phyloP scores from a whole-genome alignment of 2,329 filamentous ascomycete genomes.

The Fusarium sp. region DNA sequence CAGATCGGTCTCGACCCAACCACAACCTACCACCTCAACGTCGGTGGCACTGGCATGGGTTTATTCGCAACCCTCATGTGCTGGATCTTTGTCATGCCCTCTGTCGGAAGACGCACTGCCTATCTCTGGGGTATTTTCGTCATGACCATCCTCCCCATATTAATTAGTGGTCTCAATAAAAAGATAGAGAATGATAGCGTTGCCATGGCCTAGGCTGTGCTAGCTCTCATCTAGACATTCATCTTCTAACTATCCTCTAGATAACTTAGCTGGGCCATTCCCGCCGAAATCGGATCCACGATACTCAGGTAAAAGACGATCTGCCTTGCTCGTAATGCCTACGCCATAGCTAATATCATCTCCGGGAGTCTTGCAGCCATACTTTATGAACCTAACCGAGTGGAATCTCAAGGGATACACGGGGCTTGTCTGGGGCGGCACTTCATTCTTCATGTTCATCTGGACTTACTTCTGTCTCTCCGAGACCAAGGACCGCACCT shows the following conservation, averaged over 20 bases:
- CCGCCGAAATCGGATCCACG: constrained; percentile 49
- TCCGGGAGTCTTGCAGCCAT: constrained; percentile 47
- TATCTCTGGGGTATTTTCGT: constrained; percentile 59
- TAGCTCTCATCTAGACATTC: constrained; percentile 51
- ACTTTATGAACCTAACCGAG: constrained; percentile 54
- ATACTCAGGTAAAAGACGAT: constrained; percentile 49
- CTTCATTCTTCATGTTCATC: constrained; percentile 40
- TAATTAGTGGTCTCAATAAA: constrained; percentile 57
- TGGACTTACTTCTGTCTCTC: constrained; percentile 62
- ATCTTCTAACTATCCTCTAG: constrained; percentile 53
- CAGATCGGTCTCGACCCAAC: constrained; percentile 49
- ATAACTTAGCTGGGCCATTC: constrained; percentile 51
- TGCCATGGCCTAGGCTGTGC: constrained; percentile 50
- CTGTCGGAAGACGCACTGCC: constrained; percentile 58
- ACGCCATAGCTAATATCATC: constrained; percentile 35
- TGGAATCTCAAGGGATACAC: constrained; percentile 54
- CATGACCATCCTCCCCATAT: constrained; percentile 53
- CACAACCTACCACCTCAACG: constrained; percentile 50
- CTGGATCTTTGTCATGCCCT: constrained; percentile 55
- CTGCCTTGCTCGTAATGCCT: constrained; percentile 47
- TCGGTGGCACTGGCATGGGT: constrained; percentile 55
- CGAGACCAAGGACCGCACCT: constrained; percentile 63
- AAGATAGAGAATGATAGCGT: constrained; percentile 39
- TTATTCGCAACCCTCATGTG: constrained; percentile 58
- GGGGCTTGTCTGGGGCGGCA: constrained; percentile 52